Percentiles rank a stretch among this genome's conserved stretches.
Conservation (phyloP, 345 rosid species). For the Mangifera indica region DNA sequence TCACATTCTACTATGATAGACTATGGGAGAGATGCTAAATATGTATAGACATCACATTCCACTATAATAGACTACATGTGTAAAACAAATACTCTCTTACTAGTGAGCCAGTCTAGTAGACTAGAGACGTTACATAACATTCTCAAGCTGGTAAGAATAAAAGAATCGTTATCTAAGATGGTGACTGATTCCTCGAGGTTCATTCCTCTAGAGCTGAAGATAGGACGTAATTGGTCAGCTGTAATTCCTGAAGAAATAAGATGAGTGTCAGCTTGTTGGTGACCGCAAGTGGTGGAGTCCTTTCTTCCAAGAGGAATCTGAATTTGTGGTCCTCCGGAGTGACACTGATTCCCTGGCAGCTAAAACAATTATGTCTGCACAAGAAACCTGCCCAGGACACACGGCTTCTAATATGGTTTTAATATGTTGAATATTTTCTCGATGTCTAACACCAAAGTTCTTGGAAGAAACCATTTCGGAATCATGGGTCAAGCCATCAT, state of each 20-base stretch:
- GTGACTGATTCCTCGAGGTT: slow-evolving; percentile 35
- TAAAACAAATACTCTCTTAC: too few species aligned
- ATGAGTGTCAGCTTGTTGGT: slow-evolving; percentile 23
- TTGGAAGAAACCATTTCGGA: slow-evolving; percentile 25
- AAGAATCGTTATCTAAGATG: slow-evolving; percentile 22
- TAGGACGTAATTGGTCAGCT: slow-evolving; percentile 29
- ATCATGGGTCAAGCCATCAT: not conserved
- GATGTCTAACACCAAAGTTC: slow-evolving; percentile 35
- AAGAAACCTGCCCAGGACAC: slow-evolving; percentile 36
- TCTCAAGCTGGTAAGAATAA: too few species aligned
- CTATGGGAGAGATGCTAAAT: too few species aligned
- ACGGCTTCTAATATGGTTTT: slow-evolving; percentile 20
- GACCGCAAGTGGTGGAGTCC: slow-evolving; percentile 29
- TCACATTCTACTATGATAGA: too few species aligned
- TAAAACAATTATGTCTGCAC: slow-evolving; percentile 42
- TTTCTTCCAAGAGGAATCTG: slow-evolving; percentile 39
- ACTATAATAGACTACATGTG: too few species aligned
- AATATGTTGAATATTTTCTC: slow-evolving; percentile 25
- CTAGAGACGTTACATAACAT: too few species aligned
- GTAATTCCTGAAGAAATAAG: slow-evolving; percentile 28
- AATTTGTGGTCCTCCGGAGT: slow-evolving; percentile 35
- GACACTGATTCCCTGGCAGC: slow-evolving; percentile 39
- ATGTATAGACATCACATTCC: too few species aligned
- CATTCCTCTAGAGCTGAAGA: slow-evolving; percentile 33
- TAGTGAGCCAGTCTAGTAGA: too few species aligned